These are phyloP conservation scores for Calonectria leucothoes DNA, from an alignment of 2,329 filamentous ascomycete species.

Conservation along the genomic window DNA sequence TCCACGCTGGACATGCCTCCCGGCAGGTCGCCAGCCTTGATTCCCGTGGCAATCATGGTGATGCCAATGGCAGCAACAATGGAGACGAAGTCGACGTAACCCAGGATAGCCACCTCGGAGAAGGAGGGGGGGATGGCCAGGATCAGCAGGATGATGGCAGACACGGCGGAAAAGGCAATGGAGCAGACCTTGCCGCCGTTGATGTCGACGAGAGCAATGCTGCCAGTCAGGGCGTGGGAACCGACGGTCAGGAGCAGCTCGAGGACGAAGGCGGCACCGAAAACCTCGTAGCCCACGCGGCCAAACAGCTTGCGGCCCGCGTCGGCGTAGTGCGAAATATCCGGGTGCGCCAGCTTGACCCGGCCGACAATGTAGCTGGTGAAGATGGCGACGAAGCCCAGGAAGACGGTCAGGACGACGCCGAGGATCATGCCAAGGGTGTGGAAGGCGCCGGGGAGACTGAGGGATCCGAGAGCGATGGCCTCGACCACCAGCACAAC, in stretches of 20 bases:
- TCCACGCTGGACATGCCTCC: constrained; percentile 16
- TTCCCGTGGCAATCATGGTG: constrained; percentile 23
- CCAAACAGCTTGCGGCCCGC: constrained; percentile 22
- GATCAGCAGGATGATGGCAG: constrained; percentile 22
- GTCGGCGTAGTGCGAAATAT: constrained; percentile 22
- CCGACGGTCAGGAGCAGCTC: constrained; percentile 23
- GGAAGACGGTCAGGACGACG: constrained; percentile 10
- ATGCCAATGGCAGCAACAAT: constrained; percentile 23
- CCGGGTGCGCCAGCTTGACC: constrained; percentile 21
- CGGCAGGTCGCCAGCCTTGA: constrained; percentile 3
- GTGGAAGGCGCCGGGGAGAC: constrained; percentile 22
- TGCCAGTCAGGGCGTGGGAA: constrained; percentile 24
- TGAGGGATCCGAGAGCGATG: constrained; percentile 23
- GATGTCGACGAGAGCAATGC: constrained; percentile 24
- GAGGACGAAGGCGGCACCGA: constrained; percentile 23
- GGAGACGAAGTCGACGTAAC: constrained; percentile 25
- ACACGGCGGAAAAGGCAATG: constrained; percentile 23
- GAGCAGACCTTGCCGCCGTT: constrained; percentile 25
- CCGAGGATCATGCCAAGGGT: constrained; percentile 22
- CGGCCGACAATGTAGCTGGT: constrained; percentile 23
- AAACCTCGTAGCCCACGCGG: constrained; percentile 9
- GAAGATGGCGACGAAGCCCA: constrained; percentile 16
- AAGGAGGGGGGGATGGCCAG: constrained; percentile 26
- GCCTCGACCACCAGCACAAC: constrained; percentile 22
- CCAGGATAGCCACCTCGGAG: constrained; percentile 22